A percentile compares a stretch with the other conserved stretches of the same genome.
Conservation (phyloP, 2,329 filamentous ascomycete genomes). For the Xylaria polymorpha region DNA sequence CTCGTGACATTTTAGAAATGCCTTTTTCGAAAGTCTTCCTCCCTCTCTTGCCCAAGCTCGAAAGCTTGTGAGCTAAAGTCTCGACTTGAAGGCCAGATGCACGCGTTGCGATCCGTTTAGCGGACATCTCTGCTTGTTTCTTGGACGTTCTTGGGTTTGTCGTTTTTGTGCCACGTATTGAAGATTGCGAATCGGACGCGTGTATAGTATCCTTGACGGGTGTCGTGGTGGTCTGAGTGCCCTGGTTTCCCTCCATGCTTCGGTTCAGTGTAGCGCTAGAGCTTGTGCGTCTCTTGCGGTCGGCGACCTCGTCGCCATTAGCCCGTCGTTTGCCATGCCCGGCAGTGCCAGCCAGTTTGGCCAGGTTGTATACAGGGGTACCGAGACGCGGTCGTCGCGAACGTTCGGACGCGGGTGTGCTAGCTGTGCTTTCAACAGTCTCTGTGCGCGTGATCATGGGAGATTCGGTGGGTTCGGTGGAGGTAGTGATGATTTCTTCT, state of each 20-base stretch:
- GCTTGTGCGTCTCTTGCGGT: constrained; percentile 60
- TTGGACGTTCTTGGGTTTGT: constrained; percentile 51
- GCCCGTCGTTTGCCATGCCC: constrained; percentile 68
- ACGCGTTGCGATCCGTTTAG: constrained; percentile 59
- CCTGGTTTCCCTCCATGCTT: constrained; percentile 43
- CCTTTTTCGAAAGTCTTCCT: constrained; percentile 65
- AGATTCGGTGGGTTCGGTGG: constrained; percentile 24
- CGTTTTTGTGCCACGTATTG: constrained; percentile 53
- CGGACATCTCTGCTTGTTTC: constrained; percentile 45
- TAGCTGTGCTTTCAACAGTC: constrained; percentile 40
- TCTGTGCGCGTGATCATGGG: constrained; percentile 22
- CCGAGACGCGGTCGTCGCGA: constrained; percentile 66
- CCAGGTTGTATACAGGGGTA: constrained; percentile 74
- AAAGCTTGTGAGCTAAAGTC: constrained; percentile 60
- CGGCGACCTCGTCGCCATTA: constrained; percentile 61
- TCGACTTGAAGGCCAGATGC: constrained; percentile 57
- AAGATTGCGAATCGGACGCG: constrained; percentile 60
- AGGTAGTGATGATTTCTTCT: constrained; percentile 16
- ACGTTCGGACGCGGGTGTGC: constrained; percentile 55
- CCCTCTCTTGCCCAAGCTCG: constrained; percentile 70
- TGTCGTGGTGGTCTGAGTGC: constrained; percentile 45
- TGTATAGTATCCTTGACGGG: constrained; percentile 51
- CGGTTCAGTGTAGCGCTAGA: constrained; percentile 55
- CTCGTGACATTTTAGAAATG: constrained; percentile 63
- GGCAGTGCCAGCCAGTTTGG: constrained; percentile 70